Evolutionary conservation across 768 basidiomycete species (phyloP), one percentile per base, ranked within the genome.

Genomic region (Suillus placidus): DNA sequence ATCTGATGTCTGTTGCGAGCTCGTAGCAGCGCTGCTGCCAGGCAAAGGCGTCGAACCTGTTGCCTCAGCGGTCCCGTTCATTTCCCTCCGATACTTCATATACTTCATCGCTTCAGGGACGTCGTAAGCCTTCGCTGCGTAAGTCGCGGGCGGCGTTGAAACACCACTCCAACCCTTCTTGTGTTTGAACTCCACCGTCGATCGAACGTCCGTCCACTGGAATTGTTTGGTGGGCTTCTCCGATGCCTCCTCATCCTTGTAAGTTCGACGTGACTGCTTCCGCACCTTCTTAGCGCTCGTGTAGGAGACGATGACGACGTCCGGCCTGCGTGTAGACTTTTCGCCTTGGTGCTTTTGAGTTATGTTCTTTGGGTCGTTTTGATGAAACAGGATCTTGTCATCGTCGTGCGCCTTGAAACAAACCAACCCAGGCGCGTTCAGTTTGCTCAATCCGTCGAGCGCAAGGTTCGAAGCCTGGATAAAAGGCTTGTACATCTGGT

Each of bases 161-260:
- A 20, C 23, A 6, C 35, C 10, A 3, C 14, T 6, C 1, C 7
- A 1, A 14, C 1, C 23, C 23, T 63, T 60, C 7, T 12, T 14
- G 23, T 16, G 26, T 37, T 60, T 58, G 54, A 63, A 63, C 38
- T 62, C 62, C 30, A 62, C 10, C 6, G n/a, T 47, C 12, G 32
- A 35, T 16, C 30, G 45, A 47, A 62, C 8, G 4, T 52, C 45
- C 18, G 6, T 30, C 62, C 62, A 62, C 32, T 30, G 2, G 20
- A 60, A 57, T 6, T 18, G 20, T 4, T 38, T 26, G 1, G 1
- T 4, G 26, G 62, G 62, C 12, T 13, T 12, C 3, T 23, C 1
- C 23, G 1, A n/a, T 10, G 55, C 34, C 18, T 20, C 3, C 6
- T 20, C 4, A 3, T 43, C 18, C 20, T 43, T 20, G 20, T 45